A percentile compares a stretch with the other conserved stretches of the same genome.
These are phyloP conservation scores for Salix exigua DNA, from an alignment of 345 rosid genomes.

Conservation along the genomic window DNA sequence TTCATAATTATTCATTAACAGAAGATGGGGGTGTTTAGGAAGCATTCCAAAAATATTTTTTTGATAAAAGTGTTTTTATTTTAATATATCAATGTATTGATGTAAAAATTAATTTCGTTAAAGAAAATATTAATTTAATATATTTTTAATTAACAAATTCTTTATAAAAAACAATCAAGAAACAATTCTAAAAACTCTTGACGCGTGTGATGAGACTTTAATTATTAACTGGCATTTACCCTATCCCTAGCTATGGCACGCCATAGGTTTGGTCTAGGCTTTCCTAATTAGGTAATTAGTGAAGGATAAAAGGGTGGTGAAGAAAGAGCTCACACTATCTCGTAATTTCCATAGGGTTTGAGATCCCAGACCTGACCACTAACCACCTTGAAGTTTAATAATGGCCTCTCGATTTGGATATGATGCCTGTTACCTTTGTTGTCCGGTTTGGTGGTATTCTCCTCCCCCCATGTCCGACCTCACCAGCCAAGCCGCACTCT, in stretches of 20 bases:
- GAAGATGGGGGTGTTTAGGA: no score
- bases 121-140: no score
- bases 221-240: no score
- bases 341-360: conserved; percentile 18
- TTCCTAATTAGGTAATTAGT: conserved; percentile 20
- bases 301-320: conserved; percentile 12
- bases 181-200: background rate
- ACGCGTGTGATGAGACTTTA: no score
- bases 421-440: conserved; percentile 32
- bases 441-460: conserved; percentile 46
- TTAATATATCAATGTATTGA: no score
- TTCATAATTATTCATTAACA: background rate
- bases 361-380: conserved; percentile 38
- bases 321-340: background rate
- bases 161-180: no score
- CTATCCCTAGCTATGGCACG: no score
- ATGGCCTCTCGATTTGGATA: conserved; percentile 50
- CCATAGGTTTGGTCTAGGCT: no score
- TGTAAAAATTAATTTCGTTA: no score
- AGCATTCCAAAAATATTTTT: no score
- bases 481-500: conserved; percentile 22
- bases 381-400: conserved; percentile 30
- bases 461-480: conserved; percentile 1
- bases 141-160: no score
- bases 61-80: no score